phyloP scores from a whole-genome alignment of 139 green algal species.

The Astrephomene gubernaculifera region DNA sequence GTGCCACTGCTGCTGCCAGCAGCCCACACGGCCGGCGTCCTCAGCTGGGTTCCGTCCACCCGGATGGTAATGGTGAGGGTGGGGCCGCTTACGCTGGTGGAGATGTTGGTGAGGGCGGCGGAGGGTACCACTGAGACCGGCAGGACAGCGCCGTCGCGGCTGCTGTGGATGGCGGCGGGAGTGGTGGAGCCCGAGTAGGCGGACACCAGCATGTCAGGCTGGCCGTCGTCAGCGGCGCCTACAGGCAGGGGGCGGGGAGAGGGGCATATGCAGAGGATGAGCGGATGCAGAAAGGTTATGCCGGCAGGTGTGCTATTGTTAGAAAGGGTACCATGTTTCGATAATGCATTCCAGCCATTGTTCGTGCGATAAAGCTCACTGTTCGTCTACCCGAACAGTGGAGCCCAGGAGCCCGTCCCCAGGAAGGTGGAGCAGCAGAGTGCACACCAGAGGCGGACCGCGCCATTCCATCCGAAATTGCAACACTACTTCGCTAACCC shows the following conservation, averaged over 20 bases:
- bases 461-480: too few relatives aligned
- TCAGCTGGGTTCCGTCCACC: neutral
- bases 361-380: too few relatives aligned
- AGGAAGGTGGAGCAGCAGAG: neutral
- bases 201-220: neutral
- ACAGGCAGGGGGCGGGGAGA: neutral
- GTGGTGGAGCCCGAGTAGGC: neutral
- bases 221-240: neutral
- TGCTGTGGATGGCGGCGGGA: neutral
- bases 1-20: neutral
- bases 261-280: neutral
- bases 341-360: too few relatives aligned
- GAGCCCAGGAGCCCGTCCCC: neutral
- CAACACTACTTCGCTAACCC: neutral
- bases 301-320: too few relatives aligned
- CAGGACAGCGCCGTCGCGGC: neutral
- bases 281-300: neutral
- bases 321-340: too few relatives aligned
- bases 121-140: neutral
- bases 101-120: neutral
- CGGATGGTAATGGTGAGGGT: neutral
- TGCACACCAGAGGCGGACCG: neutral
- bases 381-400: neutral
- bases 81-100: neutral
- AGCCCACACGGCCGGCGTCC: neutral